Conservation (phyloP, 169 alveolate genomes). For the Plasmodium knowlesi region DNA sequence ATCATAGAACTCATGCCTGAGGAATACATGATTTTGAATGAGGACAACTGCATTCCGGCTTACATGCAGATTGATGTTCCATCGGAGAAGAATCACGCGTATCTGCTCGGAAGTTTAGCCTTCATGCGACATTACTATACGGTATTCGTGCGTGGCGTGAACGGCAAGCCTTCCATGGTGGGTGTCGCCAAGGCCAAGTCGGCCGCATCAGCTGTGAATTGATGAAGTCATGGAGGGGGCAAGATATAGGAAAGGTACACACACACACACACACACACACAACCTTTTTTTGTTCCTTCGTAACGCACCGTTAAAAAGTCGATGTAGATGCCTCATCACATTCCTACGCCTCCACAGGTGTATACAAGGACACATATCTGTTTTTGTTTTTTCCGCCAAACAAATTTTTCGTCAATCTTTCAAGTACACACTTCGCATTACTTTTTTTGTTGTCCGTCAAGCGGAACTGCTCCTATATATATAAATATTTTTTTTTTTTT, state of each 20-base stretch:
- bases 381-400: not conserved
- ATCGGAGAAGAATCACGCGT: constrained; percentile 90
- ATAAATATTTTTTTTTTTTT: no score
- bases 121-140: constrained; percentile 90
- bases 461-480: not conserved
- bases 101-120: constrained; percentile 87
- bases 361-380: not conserved
- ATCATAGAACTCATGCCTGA: constrained; percentile 74
- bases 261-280: no score
- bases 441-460: no score
- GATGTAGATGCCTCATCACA: not conserved
- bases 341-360: not conserved
- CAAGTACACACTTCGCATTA: no score
- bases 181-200: constrained; percentile 67
- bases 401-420: not conserved
- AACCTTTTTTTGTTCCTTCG: not conserved
- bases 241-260: no score
- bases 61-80: constrained; percentile 92
- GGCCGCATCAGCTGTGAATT: not conserved
- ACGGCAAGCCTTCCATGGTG: constrained; percentile 80
- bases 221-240: not conserved
- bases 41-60: constrained; percentile 87
- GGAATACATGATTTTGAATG: constrained; percentile 78
- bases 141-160: constrained; percentile 79
- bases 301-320: not conserved